Base-by-base conservation (phyloP, 352 stramenopile species). In the Ophiocytium majus region DNA sequence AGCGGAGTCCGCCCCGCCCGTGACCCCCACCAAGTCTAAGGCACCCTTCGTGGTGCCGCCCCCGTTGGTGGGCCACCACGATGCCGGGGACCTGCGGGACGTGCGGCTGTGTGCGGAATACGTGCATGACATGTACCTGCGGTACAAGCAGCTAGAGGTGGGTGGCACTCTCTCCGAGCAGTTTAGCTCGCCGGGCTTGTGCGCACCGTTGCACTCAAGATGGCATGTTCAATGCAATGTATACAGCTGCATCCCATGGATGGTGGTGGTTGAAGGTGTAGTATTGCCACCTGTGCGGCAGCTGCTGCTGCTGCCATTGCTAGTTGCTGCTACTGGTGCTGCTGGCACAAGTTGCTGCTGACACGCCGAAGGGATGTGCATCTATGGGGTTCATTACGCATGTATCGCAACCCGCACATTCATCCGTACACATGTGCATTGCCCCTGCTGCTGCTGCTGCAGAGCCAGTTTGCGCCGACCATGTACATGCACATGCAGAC, bases 401-500 rank as follows among this genome's bases (percentile, higher is more conserved):
- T n/a, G n/a, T n/a, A n/a, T n/a, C n/a, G n/a, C n/a, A n/a, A n/a
- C n/a, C n/a, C n/a, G n/a, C n/a, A n/a, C n/a, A n/a, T n/a, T n/a
- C n/a, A n/a, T n/a, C n/a, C n/a, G n/a, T n/a, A n/a, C n/a, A n/a
- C n/a, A n/a, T n/a, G n/a, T n/a, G n/a, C n/a, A n/a, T n/a, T n/a
- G n/a, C 23, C 10, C 0, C 28, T 80, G n/a, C 0, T 80, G 14
- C 74, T 23, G 19, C 32, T 76, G n/a, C 1, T 32, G n/a, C 76
- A 88, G 84, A 80, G 81, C 34, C 82, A 83, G 50, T 83, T 76
- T 63, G 84, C 84, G 5, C 84, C 84, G 33, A 88, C 84, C 9
- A 80, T 88, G 76, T 97, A 97, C 91, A 96, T 98, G 93, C 76
- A 89, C 10, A 85, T 81, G 5, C 97, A 99, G 91, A 91, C 92